Conservation (phyloP, 2,329 filamentous ascomycete species). For the Fusarium albosuccineum region DNA sequence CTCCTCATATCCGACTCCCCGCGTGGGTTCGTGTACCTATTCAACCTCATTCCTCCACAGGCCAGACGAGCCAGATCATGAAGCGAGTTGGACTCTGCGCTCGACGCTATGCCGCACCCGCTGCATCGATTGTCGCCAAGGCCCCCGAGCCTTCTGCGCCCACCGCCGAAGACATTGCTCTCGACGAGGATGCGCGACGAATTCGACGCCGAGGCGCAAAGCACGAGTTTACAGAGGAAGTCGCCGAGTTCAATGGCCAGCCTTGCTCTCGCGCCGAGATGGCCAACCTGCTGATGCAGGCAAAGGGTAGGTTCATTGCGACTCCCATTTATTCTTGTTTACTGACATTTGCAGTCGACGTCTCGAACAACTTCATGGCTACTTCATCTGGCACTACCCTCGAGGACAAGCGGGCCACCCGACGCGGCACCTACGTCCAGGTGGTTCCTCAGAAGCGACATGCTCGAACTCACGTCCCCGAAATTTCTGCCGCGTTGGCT, state of each 20-base stretch:
- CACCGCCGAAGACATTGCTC: constrained; percentile 13
- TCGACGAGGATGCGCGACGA: constrained; percentile 24
- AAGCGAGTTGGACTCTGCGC: constrained; percentile 47
- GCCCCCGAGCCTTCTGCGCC: neutral
- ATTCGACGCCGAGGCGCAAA: constrained; percentile 18
- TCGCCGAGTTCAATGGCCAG: constrained; percentile 12
- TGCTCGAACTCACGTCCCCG: constrained; percentile 28
- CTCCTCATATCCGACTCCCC: constrained; percentile 39
- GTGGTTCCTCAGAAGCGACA: constrained; percentile 49
- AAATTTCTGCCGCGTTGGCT: constrained; percentile 5
- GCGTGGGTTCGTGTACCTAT: constrained; percentile 51
- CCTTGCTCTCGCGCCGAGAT: constrained; percentile 23
- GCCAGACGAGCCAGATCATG: constrained; percentile 48
- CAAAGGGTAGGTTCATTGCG: constrained; percentile 46
- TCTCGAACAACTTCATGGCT: constrained; percentile 41
- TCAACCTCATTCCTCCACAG: constrained; percentile 42
- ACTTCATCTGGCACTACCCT: constrained; percentile 25
- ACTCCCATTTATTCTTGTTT: neutral
- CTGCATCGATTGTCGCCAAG: constrained; percentile 2
- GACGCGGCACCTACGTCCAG: constrained; percentile 23
- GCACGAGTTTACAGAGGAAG: constrained; percentile 5
- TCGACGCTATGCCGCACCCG: neutral
- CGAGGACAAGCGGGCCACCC: constrained; percentile 23
- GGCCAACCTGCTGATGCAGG: constrained; percentile 40
- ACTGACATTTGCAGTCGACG: constrained; percentile 45